Conservation (phyloP, 2,329 filamentous ascomycete genomes). For the Ophiocordyceps polyrhachis-furcata region DNA sequence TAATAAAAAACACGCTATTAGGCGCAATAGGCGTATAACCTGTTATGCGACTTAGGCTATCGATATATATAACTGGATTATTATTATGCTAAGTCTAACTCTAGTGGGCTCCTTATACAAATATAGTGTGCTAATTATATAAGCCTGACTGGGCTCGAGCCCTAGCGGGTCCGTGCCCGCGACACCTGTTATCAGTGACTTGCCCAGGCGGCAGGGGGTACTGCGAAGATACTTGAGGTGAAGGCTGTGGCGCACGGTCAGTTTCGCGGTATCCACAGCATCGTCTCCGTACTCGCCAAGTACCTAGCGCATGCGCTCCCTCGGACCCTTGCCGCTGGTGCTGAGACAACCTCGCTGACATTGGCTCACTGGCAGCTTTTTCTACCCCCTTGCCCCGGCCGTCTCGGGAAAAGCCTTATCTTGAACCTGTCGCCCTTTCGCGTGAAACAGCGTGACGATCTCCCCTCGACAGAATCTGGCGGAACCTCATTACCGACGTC, state of each 20-base stretch:
- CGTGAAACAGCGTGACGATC: neutral
- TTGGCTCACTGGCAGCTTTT: neutral
- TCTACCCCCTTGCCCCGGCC: neutral
- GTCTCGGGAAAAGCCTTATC: neutral
- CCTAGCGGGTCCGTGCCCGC: no score
- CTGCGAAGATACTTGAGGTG: neutral
- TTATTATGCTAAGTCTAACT: no score
- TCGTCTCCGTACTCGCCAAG: neutral
- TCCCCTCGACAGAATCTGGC: no score
- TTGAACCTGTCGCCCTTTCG: neutral
- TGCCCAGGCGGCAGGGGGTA: neutral
- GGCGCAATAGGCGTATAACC: no score
- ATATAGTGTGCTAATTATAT: no score
- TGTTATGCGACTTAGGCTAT: no score
- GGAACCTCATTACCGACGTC: no score
- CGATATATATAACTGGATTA: no score
- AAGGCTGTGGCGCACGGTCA: neutral
- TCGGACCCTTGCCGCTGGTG: neutral
- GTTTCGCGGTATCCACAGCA: neutral
- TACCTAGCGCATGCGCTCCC: neutral
- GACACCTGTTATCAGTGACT: neutral
- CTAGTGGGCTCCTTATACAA: no score
- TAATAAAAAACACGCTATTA: no score
- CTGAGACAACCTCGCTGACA: neutral
- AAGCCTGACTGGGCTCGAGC: no score